Percentiles rank a stretch among this genome's conserved stretches.
Conservation (phyloP, 2,329 filamentous ascomycete species). For the Pyrenophora graminea region DNA sequence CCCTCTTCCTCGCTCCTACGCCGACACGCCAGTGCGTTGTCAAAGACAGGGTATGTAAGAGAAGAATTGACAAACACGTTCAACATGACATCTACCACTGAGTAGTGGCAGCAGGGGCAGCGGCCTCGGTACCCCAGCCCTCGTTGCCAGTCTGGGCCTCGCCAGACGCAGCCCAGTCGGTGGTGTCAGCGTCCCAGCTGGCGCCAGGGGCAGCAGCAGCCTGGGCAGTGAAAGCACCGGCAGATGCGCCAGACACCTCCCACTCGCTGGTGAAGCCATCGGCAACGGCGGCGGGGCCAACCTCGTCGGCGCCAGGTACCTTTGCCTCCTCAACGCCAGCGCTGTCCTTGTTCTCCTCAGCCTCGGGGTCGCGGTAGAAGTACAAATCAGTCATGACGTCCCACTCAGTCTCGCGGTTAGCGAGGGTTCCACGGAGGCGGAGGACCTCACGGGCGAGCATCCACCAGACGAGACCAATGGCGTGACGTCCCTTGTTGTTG, state of each 20-base stretch:
- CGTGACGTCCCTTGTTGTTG: constrained; percentile 99
- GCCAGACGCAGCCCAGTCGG: constrained; percentile 70
- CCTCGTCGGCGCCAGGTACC: constrained; percentile 82
- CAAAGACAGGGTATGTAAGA: constrained; percentile 44
- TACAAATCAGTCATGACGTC: constrained; percentile 99
- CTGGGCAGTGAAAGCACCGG: constrained; percentile 63
- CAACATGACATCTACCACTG: constrained; percentile 51
- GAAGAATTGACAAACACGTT: constrained; percentile 19
- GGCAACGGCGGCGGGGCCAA: constrained; percentile 77
- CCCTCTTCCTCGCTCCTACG: constrained; percentile 38
- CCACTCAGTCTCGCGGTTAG: constrained; percentile 95
- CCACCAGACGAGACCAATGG: constrained; percentile 99
- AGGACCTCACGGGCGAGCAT: constrained; percentile 99
- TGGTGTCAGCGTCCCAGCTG: constrained; percentile 66
- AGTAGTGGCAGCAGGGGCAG: constrained; percentile 39
- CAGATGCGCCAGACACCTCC: constrained; percentile 72
- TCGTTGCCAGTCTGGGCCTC: constrained; percentile 53
- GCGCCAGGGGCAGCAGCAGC: constrained; percentile 66
- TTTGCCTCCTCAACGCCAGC: constrained; percentile 82
- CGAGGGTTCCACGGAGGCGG: constrained; percentile 95
- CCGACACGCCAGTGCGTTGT: constrained; percentile 28
- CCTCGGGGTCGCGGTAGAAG: constrained; percentile 99
- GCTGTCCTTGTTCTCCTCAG: constrained; percentile 96
- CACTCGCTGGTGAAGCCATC: constrained; percentile 81
- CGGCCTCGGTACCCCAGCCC: constrained; percentile 55